Evolutionary conservation across 768 basidiomycete genomes (phyloP).

Genomic region (Lactarius evosmus): DNA sequence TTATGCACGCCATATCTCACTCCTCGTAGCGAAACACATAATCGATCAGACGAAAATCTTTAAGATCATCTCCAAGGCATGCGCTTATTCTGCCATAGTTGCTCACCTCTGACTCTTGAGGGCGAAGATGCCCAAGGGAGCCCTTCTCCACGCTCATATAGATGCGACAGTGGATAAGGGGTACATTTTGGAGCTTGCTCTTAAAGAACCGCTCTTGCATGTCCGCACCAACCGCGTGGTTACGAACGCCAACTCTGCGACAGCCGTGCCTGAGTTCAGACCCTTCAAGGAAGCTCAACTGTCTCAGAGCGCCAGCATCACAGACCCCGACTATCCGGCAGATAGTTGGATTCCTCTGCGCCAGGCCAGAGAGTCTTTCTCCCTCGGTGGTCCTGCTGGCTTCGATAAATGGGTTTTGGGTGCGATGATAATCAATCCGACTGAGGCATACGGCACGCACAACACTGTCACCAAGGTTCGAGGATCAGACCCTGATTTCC

Average conservation of each 20-base stretch:
- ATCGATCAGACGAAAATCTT: slow-evolving; percentile 64
- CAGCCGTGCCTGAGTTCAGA: slow-evolving; percentile 51
- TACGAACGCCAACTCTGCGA: slow-evolving; percentile 40
- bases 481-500: background rate
- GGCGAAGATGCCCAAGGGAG: slow-evolving; percentile 75
- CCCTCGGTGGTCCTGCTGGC: slow-evolving; percentile 57
- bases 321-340: slow-evolving; percentile 43
- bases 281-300: slow-evolving; percentile 40
- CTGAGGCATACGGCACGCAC: slow-evolving; percentile 69
- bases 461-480: slow-evolving; percentile 63
- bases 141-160: slow-evolving; percentile 70
- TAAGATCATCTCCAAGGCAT: slow-evolving; percentile 56
- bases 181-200: slow-evolving; percentile 51
- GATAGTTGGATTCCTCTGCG: slow-evolving; percentile 54
- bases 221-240: slow-evolving; percentile 46
- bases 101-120: background rate
- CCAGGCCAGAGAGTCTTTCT: slow-evolving; percentile 52
- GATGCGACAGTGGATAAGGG: slow-evolving; percentile 63
- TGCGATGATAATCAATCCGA: slow-evolving; percentile 62
- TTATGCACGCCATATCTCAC: slow-evolving; percentile 19
- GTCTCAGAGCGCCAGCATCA: slow-evolving; percentile 36
- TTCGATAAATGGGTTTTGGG: slow-evolving; percentile 67
- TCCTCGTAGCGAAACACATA: slow-evolving; percentile 46
- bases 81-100: slow-evolving; percentile 3
- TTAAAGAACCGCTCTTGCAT: slow-evolving; percentile 58